These are phyloP conservation scores for Cladobotryum protrusum DNA, from an alignment of 2,329 filamentous ascomycete species.

Conservation along the genomic window DNA sequence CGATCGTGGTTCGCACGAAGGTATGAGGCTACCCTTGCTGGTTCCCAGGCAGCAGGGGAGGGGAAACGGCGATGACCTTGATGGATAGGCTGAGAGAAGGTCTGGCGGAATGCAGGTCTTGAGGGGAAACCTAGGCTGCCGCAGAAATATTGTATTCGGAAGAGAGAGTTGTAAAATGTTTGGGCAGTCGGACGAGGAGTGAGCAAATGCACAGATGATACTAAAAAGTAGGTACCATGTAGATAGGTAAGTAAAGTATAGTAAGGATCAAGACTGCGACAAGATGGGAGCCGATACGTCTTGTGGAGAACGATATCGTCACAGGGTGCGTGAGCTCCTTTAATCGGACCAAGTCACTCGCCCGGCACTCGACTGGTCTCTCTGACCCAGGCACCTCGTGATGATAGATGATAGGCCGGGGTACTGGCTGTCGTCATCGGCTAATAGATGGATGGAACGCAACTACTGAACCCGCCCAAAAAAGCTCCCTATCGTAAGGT, in stretches of 20 bases:
- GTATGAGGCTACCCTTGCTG: not conserved
- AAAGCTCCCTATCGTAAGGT: not conserved
- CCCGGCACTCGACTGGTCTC: conserved; percentile 8
- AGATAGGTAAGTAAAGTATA: not conserved
- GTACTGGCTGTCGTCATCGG: conserved; percentile 10
- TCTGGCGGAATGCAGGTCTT: not conserved
- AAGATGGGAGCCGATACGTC: conserved; percentile 6
- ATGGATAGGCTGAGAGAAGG: not conserved
- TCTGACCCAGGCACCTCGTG: conserved; percentile 11
- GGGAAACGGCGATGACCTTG: not conserved
- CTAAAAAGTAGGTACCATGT: not conserved
- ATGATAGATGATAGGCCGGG: conserved; percentile 8
- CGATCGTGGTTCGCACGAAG: conserved; percentile 1
- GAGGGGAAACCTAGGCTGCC: not conserved
- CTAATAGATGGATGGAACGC: conserved; percentile 1
- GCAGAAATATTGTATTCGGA: not conserved
- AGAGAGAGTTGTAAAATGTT: no score
- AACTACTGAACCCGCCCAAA: not conserved
- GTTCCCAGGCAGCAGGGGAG: not conserved
- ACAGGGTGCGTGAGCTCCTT: conserved; percentile 13
- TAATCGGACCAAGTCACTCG: conserved; percentile 13
- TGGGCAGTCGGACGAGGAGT: not conserved
- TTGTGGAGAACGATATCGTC: conserved; percentile 13
- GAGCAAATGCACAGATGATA: not conserved
- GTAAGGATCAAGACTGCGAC: not conserved